phyloP scores from a whole-genome alignment of 805 yeast genomes.

The Clavispora carvajalis region DNA sequence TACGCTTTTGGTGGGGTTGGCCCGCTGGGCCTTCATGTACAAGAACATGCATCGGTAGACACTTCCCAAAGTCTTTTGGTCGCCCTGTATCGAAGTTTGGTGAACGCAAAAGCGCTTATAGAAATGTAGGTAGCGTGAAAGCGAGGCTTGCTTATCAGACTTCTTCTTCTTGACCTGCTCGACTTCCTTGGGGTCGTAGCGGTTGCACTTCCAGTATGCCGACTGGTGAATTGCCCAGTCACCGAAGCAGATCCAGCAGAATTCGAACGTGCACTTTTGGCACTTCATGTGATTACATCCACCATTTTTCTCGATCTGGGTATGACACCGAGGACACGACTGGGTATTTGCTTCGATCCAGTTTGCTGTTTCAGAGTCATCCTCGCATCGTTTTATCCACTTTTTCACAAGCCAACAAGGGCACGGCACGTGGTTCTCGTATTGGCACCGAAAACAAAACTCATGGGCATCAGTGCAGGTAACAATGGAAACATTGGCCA shows the following conservation, averaged over 20 bases:
- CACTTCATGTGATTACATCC: conserved; percentile 98
- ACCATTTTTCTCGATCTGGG: conserved; percentile 85
- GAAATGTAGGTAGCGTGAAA: conserved; percentile 68
- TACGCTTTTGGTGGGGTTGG: conserved; percentile 13
- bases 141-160: conserved; percentile 41
- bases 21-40: conserved; percentile 56
- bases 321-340: conserved; percentile 75
- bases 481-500: conserved; percentile 55
- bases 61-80: conserved; percentile 54
- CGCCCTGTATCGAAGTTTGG: conserved; percentile 70
- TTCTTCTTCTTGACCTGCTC: conserved; percentile 40
- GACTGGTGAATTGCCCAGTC: conserved; percentile 70
- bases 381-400: conserved; percentile 78
- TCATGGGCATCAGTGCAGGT: conserved; percentile 59
- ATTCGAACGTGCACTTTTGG: conserved; percentile 66
- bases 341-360: conserved; percentile 87
- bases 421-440: conserved; percentile 79
- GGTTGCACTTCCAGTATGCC: conserved; percentile 61
- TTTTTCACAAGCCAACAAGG: conserved; percentile 62
- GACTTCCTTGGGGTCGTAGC: conserved; percentile 32
- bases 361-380: conserved; percentile 81
- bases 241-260: conserved; percentile 90
- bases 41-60: conserved; percentile 60
- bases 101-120: conserved; percentile 72
- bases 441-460: conserved; percentile 74